These are phyloP conservation scores for Petunia secreta DNA, from an alignment of 257 asterid genomes.

Conservation along the genomic window DNA sequence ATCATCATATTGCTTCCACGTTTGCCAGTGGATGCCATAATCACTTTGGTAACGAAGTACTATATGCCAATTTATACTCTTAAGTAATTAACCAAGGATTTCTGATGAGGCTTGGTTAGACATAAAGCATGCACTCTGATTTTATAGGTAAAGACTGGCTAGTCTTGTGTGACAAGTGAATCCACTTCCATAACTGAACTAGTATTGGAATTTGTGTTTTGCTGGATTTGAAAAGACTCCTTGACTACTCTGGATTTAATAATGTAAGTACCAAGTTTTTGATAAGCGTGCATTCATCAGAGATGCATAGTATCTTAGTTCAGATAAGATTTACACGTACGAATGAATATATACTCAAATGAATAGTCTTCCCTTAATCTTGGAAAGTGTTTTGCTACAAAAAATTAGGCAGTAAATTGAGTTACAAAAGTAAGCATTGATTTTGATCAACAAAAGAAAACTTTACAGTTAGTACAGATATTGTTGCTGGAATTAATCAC, in stretches of 20 bases:
- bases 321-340: not conserved
- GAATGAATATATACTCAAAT: constrained; percentile 30
- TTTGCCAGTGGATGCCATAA: not conserved
- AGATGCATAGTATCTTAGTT: no score
- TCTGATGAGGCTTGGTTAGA: not conserved
- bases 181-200: not conserved
- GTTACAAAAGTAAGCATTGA: no score
- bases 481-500: no score
- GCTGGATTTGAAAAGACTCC: not conserved
- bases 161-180: not conserved
- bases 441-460: no score
- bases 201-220: not conserved
- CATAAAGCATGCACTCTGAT: not conserved
- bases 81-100: not conserved
- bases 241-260: not conserved
- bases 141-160: not conserved
- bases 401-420: no score
- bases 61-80: not conserved
- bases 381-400: no score
- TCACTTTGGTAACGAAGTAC: not conserved
- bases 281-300: not conserved
- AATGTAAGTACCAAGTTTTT: not conserved
- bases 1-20: not conserved
- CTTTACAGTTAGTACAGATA: no score
- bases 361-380: no score